A percentile compares a stretch with the other conserved stretches of the same genome.
These are phyloP conservation scores for Phytopythium delawarense DNA, from an alignment of 352 stramenopile species.

Conservation along the genomic window DNA sequence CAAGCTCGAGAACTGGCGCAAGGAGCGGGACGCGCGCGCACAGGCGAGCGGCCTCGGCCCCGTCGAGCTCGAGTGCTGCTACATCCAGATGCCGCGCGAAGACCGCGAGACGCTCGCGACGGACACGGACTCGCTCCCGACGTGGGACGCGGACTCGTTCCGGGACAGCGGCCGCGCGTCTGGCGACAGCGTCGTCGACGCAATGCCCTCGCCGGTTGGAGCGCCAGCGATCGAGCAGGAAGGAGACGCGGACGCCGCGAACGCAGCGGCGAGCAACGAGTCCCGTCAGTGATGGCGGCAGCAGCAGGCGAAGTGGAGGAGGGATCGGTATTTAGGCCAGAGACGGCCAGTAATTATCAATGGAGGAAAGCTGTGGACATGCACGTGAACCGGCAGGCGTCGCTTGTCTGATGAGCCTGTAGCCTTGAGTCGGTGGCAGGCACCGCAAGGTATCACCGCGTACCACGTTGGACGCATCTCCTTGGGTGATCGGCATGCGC, in stretches of 20 bases:
- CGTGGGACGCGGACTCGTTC: background rate
- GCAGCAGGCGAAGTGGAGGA: background rate
- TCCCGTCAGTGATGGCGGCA: background rate
- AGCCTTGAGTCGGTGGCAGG: too few relatives aligned
- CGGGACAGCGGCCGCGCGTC: background rate
- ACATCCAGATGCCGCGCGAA: constrained; percentile 13
- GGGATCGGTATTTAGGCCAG: background rate
- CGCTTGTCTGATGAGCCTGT: too few relatives aligned
- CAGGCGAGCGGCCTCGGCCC: constrained; percentile 11
- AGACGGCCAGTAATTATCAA: constrained; percentile 1
- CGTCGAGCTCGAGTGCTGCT: constrained; percentile 26
- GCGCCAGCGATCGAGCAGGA: background rate
- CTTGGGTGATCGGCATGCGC: too few relatives aligned
- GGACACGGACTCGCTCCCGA: background rate
- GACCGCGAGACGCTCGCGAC: constrained; percentile 6
- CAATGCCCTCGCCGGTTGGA: background rate
- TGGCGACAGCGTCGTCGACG: background rate
- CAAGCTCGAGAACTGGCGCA: constrained; percentile 31
- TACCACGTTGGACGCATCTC: background rate
- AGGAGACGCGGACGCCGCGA: background rate
- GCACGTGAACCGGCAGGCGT: too few relatives aligned
- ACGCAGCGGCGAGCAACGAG: background rate
- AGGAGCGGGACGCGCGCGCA: constrained; percentile 10
- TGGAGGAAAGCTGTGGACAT: background rate
- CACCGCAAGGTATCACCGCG: background rate